phyloP scores from a whole-genome alignment of 2,329 filamentous ascomycete species.

The Colletotrichum sp. region DNA sequence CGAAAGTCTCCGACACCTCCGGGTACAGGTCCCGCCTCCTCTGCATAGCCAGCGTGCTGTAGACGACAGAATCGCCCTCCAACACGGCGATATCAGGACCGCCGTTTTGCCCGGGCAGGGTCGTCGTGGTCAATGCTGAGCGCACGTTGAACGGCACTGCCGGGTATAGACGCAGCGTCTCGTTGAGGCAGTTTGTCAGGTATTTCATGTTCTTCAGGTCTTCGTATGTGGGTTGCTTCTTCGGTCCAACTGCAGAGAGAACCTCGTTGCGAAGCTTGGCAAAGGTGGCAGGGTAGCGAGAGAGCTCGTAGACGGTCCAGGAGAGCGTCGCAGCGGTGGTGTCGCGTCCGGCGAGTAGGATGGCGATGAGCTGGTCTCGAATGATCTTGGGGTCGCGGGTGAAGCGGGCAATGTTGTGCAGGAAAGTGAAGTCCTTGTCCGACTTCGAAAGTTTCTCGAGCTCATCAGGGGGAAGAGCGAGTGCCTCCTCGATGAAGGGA shows the following conservation, averaged over 20 bases:
- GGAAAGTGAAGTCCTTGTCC: slow-evolving; percentile 73
- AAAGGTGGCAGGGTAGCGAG: slow-evolving; percentile 44
- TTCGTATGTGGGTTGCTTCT: slow-evolving; percentile 27
- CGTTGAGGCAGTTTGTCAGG: slow-evolving; percentile 74
- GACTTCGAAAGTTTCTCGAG: slow-evolving; percentile 72
- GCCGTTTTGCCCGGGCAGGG: slow-evolving; percentile 58
- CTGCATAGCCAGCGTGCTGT: slow-evolving; percentile 58
- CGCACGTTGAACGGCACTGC: slow-evolving; percentile 82
- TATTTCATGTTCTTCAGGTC: slow-evolving; percentile 71
- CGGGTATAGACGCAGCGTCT: slow-evolving; percentile 80
- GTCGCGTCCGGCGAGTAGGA: slow-evolving; percentile 67
- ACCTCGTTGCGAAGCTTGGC: slow-evolving; percentile 46
- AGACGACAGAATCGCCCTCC: slow-evolving; percentile 51
- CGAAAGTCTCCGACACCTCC: slow-evolving; percentile 39
- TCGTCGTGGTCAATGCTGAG: slow-evolving; percentile 73
- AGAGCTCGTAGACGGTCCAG: slow-evolving; percentile 50
- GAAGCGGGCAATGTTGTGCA: slow-evolving; percentile 76
- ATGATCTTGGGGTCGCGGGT: slow-evolving; percentile 68
- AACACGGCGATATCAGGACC: slow-evolving; percentile 46
- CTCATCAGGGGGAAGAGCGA: slow-evolving; percentile 67
- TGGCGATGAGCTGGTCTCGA: slow-evolving; percentile 77
- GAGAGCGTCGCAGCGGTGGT: slow-evolving; percentile 57
- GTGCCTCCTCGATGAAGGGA: slow-evolving; percentile 70
- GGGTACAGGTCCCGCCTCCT: slow-evolving; percentile 54
- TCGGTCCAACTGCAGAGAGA: slow-evolving; percentile 53